These are phyloP conservation scores for Erysiphe pulchra DNA, from an alignment of 2,329 filamentous ascomycete species.

Conservation along the genomic window DNA sequence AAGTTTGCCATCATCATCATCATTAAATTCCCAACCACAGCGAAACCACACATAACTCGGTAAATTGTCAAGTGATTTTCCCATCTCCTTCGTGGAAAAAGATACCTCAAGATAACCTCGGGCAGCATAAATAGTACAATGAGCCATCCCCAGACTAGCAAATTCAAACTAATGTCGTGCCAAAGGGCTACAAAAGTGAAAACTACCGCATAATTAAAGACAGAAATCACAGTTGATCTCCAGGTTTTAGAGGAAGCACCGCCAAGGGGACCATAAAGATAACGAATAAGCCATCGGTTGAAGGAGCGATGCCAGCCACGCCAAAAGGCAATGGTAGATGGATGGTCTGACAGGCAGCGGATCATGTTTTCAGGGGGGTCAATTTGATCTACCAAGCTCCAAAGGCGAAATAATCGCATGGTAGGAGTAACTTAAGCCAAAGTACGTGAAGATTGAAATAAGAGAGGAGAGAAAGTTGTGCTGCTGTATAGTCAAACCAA, in stretches of 20 bases:
- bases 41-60: constrained; percentile 54
- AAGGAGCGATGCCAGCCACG: constrained; percentile 86
- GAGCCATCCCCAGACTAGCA: constrained; percentile 93
- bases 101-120: constrained; percentile 43
- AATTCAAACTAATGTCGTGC: constrained; percentile 82
- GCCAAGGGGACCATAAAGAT: constrained; percentile 80
- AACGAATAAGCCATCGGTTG: constrained; percentile 84
- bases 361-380: constrained; percentile 98
- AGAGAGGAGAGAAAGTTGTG: constrained; percentile 70
- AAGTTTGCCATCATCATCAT: constrained; percentile 95
- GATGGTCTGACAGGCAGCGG: constrained; percentile 87
- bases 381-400: constrained; percentile 70
- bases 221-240: constrained; percentile 25
- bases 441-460: constrained; percentile 95
- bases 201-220: constrained; percentile 55
- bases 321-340: constrained; percentile 79
- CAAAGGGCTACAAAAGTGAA: constrained; percentile 96
- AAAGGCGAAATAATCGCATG: constrained; percentile 98
- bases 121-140: constrained; percentile 84
- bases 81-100: constrained; percentile 52
- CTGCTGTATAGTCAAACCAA: constrained; percentile 65
- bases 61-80: constrained; percentile 43
- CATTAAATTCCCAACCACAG: constrained; percentile 59
- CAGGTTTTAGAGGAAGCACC: constrained; percentile 29
- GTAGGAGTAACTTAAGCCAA: constrained; percentile 89